Conservation (phyloP, 768 basidiomycete genomes). For the Pisolithus albus region DNA sequence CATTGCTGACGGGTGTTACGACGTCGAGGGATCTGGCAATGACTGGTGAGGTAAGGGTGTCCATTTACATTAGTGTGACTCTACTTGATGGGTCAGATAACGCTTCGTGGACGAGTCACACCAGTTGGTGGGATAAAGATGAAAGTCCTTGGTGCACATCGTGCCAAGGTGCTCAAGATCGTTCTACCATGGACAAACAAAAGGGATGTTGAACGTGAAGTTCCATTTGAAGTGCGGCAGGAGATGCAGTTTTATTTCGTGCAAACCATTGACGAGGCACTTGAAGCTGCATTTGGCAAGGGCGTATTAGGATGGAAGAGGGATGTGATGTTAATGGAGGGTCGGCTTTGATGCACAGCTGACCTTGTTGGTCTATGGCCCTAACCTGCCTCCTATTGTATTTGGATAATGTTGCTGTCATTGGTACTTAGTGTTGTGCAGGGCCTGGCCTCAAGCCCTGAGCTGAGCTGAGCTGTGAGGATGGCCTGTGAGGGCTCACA, state of each 20-base stretch:
- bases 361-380: neutral
- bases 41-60: conserved; percentile 72
- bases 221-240: conserved; percentile 61
- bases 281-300: conserved; percentile 79
- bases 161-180: conserved; percentile 76
- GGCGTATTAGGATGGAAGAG: conserved; percentile 60
- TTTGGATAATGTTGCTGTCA: too few species aligned
- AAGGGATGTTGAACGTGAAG: conserved; percentile 84
- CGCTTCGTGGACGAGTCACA: conserved; percentile 72
- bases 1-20: conserved; percentile 69
- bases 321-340: conserved; percentile 44
- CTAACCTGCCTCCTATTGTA: too few species aligned
- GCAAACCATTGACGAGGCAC: conserved; percentile 66
- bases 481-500: too few species aligned
- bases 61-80: neutral
- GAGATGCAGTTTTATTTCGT: conserved; percentile 83
- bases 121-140: conserved; percentile 91
- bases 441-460: too few species aligned
- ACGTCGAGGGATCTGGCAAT: conserved; percentile 73
- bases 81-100: conserved; percentile 43
- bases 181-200: conserved; percentile 80
- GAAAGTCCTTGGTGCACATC: conserved; percentile 84
- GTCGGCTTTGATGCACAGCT: conserved; percentile 35
- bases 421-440: too few species aligned
- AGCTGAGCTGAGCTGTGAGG: too few species aligned